Conservation (phyloP, 1,284 basidiomycete genomes). For the Trichosporon sp. region DNA sequence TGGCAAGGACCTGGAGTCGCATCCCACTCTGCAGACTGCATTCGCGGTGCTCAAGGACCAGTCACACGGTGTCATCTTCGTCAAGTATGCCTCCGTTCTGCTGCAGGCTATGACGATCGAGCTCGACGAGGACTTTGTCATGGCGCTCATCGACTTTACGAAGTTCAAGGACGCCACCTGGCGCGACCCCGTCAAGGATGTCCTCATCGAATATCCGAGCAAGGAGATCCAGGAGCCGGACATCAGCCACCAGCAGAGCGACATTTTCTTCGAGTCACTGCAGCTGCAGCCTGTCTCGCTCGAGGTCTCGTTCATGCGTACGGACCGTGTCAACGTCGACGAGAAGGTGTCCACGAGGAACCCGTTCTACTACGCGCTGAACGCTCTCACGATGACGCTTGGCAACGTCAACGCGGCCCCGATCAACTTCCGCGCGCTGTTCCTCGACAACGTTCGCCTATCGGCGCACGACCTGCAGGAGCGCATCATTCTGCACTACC, state of each 20-base stretch:
- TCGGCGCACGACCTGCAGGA: conserved; percentile 77
- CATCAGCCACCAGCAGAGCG: conserved; percentile 56
- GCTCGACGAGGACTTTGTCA: conserved; percentile 94
- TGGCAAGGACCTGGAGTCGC: conserved; percentile 68
- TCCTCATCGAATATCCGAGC: conserved; percentile 68
- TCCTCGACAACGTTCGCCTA: conserved; percentile 90
- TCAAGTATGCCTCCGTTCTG: conserved; percentile 94
- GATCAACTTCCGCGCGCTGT: conserved; percentile 90
- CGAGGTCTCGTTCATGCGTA: conserved; percentile 94
- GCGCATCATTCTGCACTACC: conserved; percentile 87
- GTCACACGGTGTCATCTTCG: conserved; percentile 85
- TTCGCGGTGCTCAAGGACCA: conserved; percentile 72
- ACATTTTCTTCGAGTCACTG: conserved; percentile 95
- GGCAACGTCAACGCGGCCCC: conserved; percentile 97
- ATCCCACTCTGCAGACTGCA: conserved; percentile 86
- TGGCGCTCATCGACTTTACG: conserved; percentile 84
- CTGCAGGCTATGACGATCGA: conserved; percentile 94
- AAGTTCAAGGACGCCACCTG: conserved; percentile 87
- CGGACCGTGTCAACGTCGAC: conserved; percentile 85
- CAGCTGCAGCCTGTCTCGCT: conserved; percentile 93
- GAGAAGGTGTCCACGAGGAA: conserved; percentile 79
- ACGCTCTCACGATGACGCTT: conserved; percentile 93
- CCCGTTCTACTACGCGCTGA: conserved; percentile 87
- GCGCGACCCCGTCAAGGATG: conserved; percentile 67
- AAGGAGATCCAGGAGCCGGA: conserved; percentile 76